Base-by-base conservation (phyloP, 1,284 basidiomycete species). In the Malassezia yamatoensis region DNA sequence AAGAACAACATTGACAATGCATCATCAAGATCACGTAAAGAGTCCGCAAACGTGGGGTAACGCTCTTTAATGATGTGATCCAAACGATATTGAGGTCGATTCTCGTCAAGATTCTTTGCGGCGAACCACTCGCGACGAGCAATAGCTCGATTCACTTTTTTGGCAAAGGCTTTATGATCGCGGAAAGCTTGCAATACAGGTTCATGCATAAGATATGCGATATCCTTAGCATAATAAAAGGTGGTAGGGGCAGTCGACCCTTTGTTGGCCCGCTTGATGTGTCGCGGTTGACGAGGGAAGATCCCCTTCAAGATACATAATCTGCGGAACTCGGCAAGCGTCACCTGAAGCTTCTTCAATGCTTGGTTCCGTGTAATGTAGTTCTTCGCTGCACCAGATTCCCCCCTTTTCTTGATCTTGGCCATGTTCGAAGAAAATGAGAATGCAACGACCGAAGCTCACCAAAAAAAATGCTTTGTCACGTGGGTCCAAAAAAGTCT, bases 291-390 rank as follows among this genome's bases (percentile, higher is more conserved):
- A 49, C 93, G 86, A 61, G 94, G 94, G 77, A 93, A 96, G 74
- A 99, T 96, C 29, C 94, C 94, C 81, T 99, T 99, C 66, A 99
- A 80, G 67, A 99, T 99, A 77, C 94, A 99, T 49, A 99, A 79
- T 56, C 94, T 82, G 60, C 94, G 84, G 78, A 99, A 99, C 78
- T 99, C 94, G 54, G 90, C 88, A 38, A 99, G 81, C 36, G 93
- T 93, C 76, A 90, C 88, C 78, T 99, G 94, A 18, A 98, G 81
- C 79, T 77, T 77, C 72, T 77, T 78, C 56, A 77, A 67, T 12
- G 77, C 67, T 58, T 85, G 80, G 58, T 89, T 90, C 41, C 94
- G 84, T 43, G 94, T 98, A 54, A 77, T 64, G 61, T 77, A 77
- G 71, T 77, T 65, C 78, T 93, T 98, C 58, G 90, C 90, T 55